A percentile compares a stretch with the other conserved stretches of the same genome.
Conservation (phyloP, 2,329 filamentous ascomycete genomes). For the Conoideocrella luteorostrata region DNA sequence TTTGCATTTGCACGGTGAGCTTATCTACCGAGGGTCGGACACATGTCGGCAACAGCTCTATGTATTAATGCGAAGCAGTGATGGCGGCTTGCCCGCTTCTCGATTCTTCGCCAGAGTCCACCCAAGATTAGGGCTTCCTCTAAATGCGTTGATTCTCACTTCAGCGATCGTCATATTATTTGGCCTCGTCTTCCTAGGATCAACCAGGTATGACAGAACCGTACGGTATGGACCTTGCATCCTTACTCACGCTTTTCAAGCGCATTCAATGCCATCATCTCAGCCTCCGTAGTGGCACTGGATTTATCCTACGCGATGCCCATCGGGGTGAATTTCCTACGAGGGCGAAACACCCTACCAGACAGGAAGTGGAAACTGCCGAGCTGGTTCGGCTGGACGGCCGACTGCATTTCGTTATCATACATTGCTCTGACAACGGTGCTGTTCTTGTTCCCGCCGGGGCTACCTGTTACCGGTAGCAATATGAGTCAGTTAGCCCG, state of each 20-base stretch:
- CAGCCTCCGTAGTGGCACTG: slow-evolving; percentile 64
- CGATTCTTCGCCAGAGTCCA: slow-evolving; percentile 56
- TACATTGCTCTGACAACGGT: slow-evolving; percentile 64
- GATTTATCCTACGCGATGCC: slow-evolving; percentile 71
- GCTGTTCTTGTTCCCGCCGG: slow-evolving; percentile 65
- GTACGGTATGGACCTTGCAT: slow-evolving; percentile 15
- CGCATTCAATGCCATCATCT: slow-evolving; percentile 67
- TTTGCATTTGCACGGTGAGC: slow-evolving; percentile 51
- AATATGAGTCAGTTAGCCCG: slow-evolving; percentile 61
- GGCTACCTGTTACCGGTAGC: slow-evolving; percentile 53
- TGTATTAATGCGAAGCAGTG: slow-evolving; percentile 22
- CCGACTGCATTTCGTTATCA: slow-evolving; percentile 41
- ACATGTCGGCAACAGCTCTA: too few species aligned
- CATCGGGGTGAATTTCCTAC: slow-evolving; percentile 60
- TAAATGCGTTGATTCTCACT: slow-evolving; percentile 60
- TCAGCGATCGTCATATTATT: slow-evolving; percentile 58
- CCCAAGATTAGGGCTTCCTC: slow-evolving; percentile 52
- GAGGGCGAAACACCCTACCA: slow-evolving; percentile 58
- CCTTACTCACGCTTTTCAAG: slow-evolving; percentile 15
- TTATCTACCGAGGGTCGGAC: too few species aligned
- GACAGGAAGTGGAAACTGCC: slow-evolving; percentile 32
- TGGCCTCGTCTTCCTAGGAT: slow-evolving; percentile 64
- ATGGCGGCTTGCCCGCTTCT: slow-evolving; percentile 60
- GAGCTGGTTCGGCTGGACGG: slow-evolving; percentile 28
- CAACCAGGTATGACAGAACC: slow-evolving; percentile 25